Evolutionary conservation across 495 filamentous ascomycete species (phyloP).

Genomic region (Entonaema liquescens): DNA sequence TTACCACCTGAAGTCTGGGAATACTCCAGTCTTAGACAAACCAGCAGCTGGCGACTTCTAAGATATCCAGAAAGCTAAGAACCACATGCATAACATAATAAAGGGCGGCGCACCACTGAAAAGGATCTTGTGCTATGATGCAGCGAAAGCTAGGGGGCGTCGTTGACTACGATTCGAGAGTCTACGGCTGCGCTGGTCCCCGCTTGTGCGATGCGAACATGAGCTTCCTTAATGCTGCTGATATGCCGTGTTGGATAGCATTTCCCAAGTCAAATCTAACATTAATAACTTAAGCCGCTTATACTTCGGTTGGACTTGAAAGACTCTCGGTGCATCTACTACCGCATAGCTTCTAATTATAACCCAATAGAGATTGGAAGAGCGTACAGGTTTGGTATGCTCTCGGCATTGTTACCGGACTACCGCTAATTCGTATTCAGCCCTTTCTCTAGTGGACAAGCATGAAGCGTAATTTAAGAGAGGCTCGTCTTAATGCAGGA

Average conservation of each 20-base stretch:
- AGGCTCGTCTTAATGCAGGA: constrained; percentile 35
- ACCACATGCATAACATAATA: neutral
- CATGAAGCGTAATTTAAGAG: constrained; percentile 16
- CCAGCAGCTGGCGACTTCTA: neutral
- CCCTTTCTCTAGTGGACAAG: neutral
- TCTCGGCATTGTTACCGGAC: constrained; percentile 23
- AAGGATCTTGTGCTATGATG: neutral
- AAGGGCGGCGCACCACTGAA: neutral
- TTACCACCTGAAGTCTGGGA: neutral
- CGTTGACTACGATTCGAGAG: neutral
- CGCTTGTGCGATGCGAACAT: neutral
- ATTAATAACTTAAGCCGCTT: too few species aligned
- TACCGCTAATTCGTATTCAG: constrained; percentile 18
- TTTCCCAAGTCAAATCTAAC: too few species aligned
- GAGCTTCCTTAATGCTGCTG: too few species aligned
- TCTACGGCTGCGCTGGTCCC: neutral
- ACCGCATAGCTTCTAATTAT: constrained; percentile 7
- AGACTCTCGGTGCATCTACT: neutral
- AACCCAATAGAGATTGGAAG: neutral
- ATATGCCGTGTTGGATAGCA: too few species aligned
- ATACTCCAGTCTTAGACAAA: neutral
- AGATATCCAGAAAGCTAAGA: neutral
- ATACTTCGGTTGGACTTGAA: neutral
- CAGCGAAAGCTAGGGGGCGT: neutral
- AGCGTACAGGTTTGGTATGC: neutral